Evolutionary conservation across 805 yeast genomes (phyloP), one percentile per base, ranked within the genome.

Genomic region (Saturnispora zaruensis): DNA sequence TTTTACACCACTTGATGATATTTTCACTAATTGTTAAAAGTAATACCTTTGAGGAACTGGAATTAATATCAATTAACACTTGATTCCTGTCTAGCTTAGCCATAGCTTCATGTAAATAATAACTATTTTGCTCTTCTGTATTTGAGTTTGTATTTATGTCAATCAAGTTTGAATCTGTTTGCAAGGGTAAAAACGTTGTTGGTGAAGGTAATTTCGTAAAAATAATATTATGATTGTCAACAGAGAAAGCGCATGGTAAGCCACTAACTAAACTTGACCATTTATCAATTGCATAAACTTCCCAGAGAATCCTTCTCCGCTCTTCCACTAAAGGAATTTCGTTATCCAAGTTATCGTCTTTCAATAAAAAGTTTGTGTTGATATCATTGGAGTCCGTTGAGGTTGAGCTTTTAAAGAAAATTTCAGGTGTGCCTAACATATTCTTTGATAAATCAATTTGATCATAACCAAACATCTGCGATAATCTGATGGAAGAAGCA

Each of bases 221-320:
- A 21, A 64, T 60, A 3, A 57, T 58, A 18, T 61, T 51, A 32
- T 52, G 55, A 21, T 58, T 50, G 48, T 63, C 67, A 25, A 59
- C 57, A 4, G 61, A 53, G 14, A 65, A 51, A 5, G 63, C 62
- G 44, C 62, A 59, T 14, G 67, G 66, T 45, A 64, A 54, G 3
- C 67, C 66, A 20, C 66, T 55, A 9, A 63, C 64, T 32, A 64
- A 49, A 9, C 67, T 57, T 44, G 64, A 63, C 63, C 66, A 65
- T 46, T 62, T 63, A 49, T 64, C 69, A 4, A 54, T 32, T 7
- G 53, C 53, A 51, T 62, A 65, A 37, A 65, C 53, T 40, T 60
- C 61, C 69, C 69, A 65, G 34, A 65, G 57, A n/a, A 61, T 58
- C 13, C 66, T 46, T 30, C 69, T 43, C 18, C 60, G 52, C 48